Evolutionary conservation across 2,329 filamentous ascomycete species (phyloP).

Genomic region (Penicillium sp.): DNA sequence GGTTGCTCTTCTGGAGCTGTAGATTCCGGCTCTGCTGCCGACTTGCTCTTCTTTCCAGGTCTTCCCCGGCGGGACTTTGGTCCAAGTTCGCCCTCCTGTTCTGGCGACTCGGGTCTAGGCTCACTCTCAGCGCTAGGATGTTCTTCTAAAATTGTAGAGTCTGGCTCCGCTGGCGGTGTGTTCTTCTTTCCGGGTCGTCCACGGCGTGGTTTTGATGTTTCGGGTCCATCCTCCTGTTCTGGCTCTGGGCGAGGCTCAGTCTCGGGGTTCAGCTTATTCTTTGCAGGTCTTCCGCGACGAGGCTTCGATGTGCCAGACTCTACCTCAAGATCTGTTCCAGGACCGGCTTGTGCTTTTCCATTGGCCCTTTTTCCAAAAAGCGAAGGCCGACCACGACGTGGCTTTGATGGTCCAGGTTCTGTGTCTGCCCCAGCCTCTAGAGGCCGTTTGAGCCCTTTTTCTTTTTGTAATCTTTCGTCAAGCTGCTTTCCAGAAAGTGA

Average conservation of each 20-base stretch:
- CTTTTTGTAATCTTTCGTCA: conserved; percentile 5
- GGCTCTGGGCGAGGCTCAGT: background rate
- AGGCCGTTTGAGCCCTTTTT: conserved; percentile 7
- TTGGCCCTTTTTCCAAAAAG: background rate
- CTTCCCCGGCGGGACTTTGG: background rate
- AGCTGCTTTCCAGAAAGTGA: background rate
- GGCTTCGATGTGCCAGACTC: background rate
- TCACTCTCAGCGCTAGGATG: background rate
- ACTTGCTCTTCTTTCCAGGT: background rate
- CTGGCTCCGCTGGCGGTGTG: background rate
- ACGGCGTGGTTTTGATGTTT: background rate
- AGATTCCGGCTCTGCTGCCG: background rate
- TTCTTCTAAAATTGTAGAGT: background rate
- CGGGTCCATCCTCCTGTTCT: background rate
- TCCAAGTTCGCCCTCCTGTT: background rate
- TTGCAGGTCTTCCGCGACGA: conserved; percentile 7
- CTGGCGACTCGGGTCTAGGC: background rate
- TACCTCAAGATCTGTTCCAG: background rate
- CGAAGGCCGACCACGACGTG: background rate
- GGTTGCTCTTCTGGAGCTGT: background rate
- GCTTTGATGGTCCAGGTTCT: conserved; percentile 6
- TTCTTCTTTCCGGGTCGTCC: background rate
- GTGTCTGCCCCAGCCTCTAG: background rate
- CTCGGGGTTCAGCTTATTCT: conserved; percentile 3
- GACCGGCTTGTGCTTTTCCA: background rate